These are phyloP conservation scores for Ganoderma lingzhi DNA, from an alignment of 1,284 basidiomycete species.

Conservation along the genomic window DNA sequence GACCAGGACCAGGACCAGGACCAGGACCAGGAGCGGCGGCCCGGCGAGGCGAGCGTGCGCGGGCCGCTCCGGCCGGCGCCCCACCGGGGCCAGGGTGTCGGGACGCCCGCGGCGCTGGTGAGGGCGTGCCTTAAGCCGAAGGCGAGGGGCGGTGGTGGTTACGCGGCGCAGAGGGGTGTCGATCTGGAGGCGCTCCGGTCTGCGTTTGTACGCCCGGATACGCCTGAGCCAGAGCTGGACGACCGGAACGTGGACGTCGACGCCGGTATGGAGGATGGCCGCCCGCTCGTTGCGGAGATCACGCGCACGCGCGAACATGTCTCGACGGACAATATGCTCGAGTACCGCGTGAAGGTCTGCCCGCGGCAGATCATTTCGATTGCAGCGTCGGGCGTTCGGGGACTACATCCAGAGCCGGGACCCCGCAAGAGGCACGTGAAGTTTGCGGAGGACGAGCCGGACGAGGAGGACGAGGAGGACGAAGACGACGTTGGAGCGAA, in stretches of 20 bases:
- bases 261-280: constrained; percentile 42
- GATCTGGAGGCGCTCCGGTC: constrained; percentile 39
- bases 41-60: constrained; percentile 31
- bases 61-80: constrained; percentile 33
- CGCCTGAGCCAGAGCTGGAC: constrained; percentile 18
- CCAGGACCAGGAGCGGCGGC: constrained; percentile 31
- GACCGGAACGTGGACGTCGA: constrained; percentile 2
- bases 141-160: constrained; percentile 6
- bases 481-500: constrained; percentile 9
- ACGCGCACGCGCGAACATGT: constrained; percentile 43
- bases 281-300: constrained; percentile 33
- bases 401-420: constrained; percentile 41
- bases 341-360: constrained; percentile 52
- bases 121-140: constrained; percentile 38
- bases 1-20: constrained; percentile 6
- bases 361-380: constrained; percentile 50
- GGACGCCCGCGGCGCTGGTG: constrained; percentile 46
- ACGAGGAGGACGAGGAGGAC: constrained; percentile 17
- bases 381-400: constrained; percentile 48
- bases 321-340: constrained; percentile 51
- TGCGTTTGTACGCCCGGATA: constrained; percentile 46
- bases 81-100: constrained; percentile 42
- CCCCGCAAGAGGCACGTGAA: not conserved
- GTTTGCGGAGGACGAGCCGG: not conserved
- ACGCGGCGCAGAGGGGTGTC: constrained; percentile 23